These are phyloP conservation scores for Gelatoporia subvermispora DNA, from an alignment of 768 basidiomycete genomes.

Conservation along the genomic window DNA sequence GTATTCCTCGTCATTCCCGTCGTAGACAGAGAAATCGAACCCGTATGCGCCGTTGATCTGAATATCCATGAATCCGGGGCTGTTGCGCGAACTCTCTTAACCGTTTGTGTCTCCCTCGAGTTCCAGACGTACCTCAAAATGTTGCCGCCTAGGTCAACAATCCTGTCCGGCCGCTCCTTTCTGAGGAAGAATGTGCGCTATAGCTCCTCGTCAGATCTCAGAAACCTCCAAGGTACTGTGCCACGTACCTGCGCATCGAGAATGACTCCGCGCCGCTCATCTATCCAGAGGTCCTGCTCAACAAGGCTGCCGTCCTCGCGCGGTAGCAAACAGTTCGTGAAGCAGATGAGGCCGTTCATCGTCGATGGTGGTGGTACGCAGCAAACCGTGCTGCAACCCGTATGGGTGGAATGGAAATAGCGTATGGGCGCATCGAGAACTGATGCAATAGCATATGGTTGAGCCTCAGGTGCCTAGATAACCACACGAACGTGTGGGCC, in stretches of 20 bases:
- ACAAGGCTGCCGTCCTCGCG: conserved; percentile 75
- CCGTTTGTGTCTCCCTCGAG: not conserved
- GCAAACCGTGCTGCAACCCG: not conserved
- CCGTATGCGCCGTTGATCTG: conserved; percentile 90
- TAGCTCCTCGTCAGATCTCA: not conserved
- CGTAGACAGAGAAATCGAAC: conserved; percentile 83
- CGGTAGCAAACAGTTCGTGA: conserved; percentile 81
- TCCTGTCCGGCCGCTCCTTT: conserved; percentile 54
- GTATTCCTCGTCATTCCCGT: conserved; percentile 66
- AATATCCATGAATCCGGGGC: conserved; percentile 82
- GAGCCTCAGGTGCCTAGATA: too few species aligned
- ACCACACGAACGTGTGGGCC: too few species aligned
- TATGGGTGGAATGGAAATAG: not conserved
- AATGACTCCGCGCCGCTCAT: conserved; percentile 67
- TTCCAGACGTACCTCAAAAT: conserved; percentile 54
- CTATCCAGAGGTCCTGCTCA: conserved; percentile 78
- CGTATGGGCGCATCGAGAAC: too few species aligned
- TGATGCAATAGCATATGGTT: too few species aligned
- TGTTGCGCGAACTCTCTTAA: conserved; percentile 25
- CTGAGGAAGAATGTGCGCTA: conserved; percentile 66
- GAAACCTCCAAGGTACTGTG: not conserved
- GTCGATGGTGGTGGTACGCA: conserved; percentile 18
- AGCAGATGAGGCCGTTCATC: conserved; percentile 69
- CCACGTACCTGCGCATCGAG: conserved; percentile 59
- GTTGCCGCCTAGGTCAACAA: conserved; percentile 70